Evolutionary conservation across 352 stramenopile species (phyloP), one percentile per base, ranked within the genome.

Genomic region (Discostella stelligera): DNA sequence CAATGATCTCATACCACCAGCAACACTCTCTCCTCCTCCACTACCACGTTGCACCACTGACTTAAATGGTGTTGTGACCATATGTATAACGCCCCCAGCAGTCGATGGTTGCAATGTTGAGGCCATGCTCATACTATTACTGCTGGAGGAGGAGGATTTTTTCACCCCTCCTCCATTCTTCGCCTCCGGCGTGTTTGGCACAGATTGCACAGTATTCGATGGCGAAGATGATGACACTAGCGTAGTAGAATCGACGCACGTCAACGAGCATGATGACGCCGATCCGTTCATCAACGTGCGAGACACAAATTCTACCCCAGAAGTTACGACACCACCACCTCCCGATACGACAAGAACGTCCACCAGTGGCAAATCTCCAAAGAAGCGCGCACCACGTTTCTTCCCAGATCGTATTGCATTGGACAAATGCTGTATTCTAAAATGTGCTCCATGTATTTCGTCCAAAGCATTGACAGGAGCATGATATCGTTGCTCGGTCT

Each of bases 261-360:
- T 9, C 20, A 55, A n/a, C 10, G 23, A 9, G 2, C 25, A 20
- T 0, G n/a, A n/a, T 16, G 23, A 18, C n/a, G 41, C 64, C 23
- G 23, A 23, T 25, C 21, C 60, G 41, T 77, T 27, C 16, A 55
- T 37, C 30, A 93, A 59, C 10, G 87, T 83, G 18, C 64, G 30
- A 64, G 91, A 89, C 0, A 90, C 65, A 82, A 92, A 92, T 67
- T 84, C 62, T 37, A 91, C 66, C 10, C 83, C 83, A 8, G 65
- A 63, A 5, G 85, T 39, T 3, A 88, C 46, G 0, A 88, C 72
- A 6, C 37, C 37, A 44, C 37, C 37, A 14, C 37, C 37, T 14
- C 37, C 37, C 7, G 39, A 68, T 8, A 93, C 61, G 0, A 93
- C 83, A 1, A 93, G 50, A n/a, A 91, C 79, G 74, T 91, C 81